phyloP scores from a whole-genome alignment of 2,329 filamentous ascomycete species.

The Stemphylium vesicarium region DNA sequence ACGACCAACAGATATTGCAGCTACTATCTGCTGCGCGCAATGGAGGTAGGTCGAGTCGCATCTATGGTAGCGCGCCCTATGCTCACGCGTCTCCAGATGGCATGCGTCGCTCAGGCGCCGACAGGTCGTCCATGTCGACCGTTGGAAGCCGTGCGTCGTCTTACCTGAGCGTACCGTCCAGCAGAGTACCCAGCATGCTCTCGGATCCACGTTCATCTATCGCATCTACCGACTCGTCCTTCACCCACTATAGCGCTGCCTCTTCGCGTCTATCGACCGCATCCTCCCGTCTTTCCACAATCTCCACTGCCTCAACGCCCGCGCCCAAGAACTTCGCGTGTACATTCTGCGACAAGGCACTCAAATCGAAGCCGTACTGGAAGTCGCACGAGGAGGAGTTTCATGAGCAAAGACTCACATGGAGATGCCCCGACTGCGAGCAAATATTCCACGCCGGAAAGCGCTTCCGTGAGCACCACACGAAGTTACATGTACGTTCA shows the following conservation, averaged over 20 bases:
- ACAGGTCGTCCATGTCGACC: conserved; percentile 47
- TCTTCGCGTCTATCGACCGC: conserved; percentile 47
- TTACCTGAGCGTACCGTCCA: conserved; percentile 48
- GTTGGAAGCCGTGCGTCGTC: conserved; percentile 46
- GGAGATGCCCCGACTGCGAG: conserved; percentile 71
- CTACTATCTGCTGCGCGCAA: conserved; percentile 47
- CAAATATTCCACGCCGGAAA: conserved; percentile 72
- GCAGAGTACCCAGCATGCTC: conserved; percentile 47
- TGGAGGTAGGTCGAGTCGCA: conserved; percentile 40
- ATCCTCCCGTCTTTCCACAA: conserved; percentile 46
- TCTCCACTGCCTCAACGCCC: conserved; percentile 41
- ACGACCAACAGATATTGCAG: conserved; percentile 49
- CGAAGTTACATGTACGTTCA: conserved; percentile 64
- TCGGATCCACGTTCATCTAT: conserved; percentile 48
- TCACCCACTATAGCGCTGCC: conserved; percentile 46
- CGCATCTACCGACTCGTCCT: conserved; percentile 48
- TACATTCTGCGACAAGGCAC: conserved; percentile 65
- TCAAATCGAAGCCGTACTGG: conserved; percentile 73
- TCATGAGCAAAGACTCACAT: conserved; percentile 71
- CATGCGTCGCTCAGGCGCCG: conserved; percentile 42
- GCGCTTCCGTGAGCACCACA: conserved; percentile 72
- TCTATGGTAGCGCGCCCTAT: conserved; percentile 15
- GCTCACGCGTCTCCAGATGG: conserved; percentile 40
- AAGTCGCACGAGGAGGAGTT: conserved; percentile 74
- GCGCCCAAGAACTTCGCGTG: conserved; percentile 52